Base-by-base conservation (phyloP, 2,329 filamentous ascomycete genomes). In the Didymella segeticola region DNA sequence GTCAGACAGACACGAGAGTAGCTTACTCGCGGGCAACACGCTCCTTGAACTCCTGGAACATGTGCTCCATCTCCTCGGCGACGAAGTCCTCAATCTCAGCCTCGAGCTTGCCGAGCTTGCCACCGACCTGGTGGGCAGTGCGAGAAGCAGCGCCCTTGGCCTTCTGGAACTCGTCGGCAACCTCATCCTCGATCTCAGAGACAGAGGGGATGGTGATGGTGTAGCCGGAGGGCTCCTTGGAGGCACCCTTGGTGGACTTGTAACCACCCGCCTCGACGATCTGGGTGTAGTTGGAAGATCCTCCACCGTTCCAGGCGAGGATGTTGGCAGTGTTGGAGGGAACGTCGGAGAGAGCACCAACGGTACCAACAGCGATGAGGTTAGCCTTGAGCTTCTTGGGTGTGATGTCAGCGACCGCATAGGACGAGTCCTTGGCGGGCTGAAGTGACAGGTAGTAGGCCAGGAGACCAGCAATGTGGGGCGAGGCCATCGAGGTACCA, bases 401-500 rank as follows among this genome's bases (percentile, higher is more conserved):
- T 43, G 91, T 95, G 78, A 99, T 92, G 62, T 89, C 83, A 56
- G 89, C 90, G 70, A 97, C 88, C 60, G 93, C 89, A 75, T 91
- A 99, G 73, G 91, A 92, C 34, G 96, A 99, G 79, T 96, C 91
- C 69, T 85, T 84, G 63, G 89, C 81, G 42, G 95, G 95, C 81
- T 98, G 93, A 52, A 99, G 91, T 63, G 95, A 99, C 57, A 99
- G 88, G 80, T 96, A 90, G 85, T 99, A 99, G 80, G 95, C 95
- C 70, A 98, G 83, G 61, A 99, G 91, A 85, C 95, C 95, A 74
- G 88, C 82, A 55, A 90, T 80, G 70, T 90, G 88, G 14, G 88
- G 88, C 30, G 83, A 82, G 43, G 88, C 87, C 86, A 88, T 88
- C 47, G 81, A 85, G 19, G 86, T 89, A 45, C 86, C 86, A 17